Percentiles rank a stretch among this genome's conserved stretches.
phyloP scores from a whole-genome alignment of 73 alveolate genomes.

The Paraurostyla sp. region DNA sequence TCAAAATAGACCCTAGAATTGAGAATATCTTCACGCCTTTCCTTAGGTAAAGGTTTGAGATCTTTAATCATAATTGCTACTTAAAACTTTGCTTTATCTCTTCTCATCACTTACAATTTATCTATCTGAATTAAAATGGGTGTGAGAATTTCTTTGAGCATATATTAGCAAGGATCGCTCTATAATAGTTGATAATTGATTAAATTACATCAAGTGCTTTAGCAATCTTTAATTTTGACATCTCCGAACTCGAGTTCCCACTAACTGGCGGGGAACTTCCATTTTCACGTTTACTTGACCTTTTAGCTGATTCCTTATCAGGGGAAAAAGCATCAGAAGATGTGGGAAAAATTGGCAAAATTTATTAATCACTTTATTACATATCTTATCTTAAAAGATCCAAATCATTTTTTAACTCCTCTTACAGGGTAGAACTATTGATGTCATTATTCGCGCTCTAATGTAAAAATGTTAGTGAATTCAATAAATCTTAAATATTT shows the following conservation, averaged over 20 bases:
- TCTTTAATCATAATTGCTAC: not conserved
- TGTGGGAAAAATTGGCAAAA: not conserved
- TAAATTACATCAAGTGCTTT: slow-evolving; percentile 17
- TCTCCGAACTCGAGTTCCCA: not conserved
- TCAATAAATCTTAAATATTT: too few relatives aligned
- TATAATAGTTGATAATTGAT: not conserved
- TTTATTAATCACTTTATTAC: not conserved
- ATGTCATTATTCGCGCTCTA: not conserved
- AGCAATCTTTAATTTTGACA: not conserved
- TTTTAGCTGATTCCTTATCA: not conserved
- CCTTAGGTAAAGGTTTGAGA: slow-evolving; percentile 28
- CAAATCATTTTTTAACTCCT: slow-evolving; percentile 1
- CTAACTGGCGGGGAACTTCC: not conserved
- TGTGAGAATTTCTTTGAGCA: not conserved
- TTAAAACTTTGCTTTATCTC: slow-evolving; percentile 18
- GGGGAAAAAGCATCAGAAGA: too few relatives aligned
- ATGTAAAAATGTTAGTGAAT: not conserved
- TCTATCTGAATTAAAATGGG: slow-evolving; percentile 25
- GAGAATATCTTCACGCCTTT: slow-evolving; percentile 19
- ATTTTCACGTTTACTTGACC: not conserved
- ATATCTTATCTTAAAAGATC: not conserved
- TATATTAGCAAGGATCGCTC: slow-evolving; percentile 8
- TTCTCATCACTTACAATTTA: slow-evolving; percentile 17
- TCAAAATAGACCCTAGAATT: not conserved
- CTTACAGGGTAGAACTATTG: not conserved